Base-by-base conservation (phyloP, 768 basidiomycete species). In the Suillus clintonianus region DNA sequence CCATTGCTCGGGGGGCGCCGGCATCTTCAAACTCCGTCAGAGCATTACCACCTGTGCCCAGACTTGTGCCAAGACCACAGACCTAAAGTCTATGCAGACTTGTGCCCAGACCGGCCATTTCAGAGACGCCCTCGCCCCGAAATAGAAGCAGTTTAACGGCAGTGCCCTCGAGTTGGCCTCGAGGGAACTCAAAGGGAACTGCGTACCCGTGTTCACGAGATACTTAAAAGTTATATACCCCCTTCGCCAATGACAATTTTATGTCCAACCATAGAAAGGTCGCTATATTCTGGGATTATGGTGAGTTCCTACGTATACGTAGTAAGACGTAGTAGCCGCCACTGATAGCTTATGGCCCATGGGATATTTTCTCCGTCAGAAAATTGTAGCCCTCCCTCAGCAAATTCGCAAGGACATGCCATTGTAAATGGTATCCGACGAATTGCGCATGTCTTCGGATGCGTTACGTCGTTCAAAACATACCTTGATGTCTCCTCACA, bases 401-500 rank as follows among this genome's bases (percentile, higher is more conserved):
- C 76, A 22, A 75, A 62, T 45, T 69, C 72, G 8, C 57, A 22
- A 19, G 74, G 76, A 41, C 81, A 79, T 64, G 72, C 76, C 19
- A 72, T 84, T 24, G 80, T 79, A 3, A 76, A 81, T 62, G 79
- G 77, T 48, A 80, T 87, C 8, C 76, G 79, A 27, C 71, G 73
- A 22, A 65, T 85, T n/a, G 81, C 84, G 2, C 79, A 81, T 57
- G 61, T 75, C 5, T 85, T 80, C 68, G 86, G 86, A 45, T 77
- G 72, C 59, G 76, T 85, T 4, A 81, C 76, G 5, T 70, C 78
- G 0, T 86, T 87, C 75, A 85, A 82, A 65, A 84, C 84, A 8
- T 88, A 88, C 70, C 72, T 84, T 47, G 82, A 86, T 64, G 62
- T 82, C n/a, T 76, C 84, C 11, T 78, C 81, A 2, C 75, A 75